Evolutionary conservation across 2,329 filamentous ascomycete genomes (phyloP), one percentile per base, ranked within the genome.

Genomic region (Tolypocladium sp.): DNA sequence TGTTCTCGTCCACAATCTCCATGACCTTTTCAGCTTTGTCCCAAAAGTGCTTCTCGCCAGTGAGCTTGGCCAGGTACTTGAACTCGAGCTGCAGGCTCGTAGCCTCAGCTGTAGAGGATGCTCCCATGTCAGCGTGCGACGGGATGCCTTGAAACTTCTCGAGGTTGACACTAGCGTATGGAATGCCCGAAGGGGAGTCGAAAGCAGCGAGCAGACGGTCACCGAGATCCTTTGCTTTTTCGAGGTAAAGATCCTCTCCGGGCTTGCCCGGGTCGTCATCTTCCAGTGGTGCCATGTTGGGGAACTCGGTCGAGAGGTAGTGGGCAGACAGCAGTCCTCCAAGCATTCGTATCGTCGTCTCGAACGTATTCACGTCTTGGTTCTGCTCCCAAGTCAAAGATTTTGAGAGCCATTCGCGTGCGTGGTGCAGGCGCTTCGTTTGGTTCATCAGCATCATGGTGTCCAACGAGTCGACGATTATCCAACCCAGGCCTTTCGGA

Each of bases 381-480:
- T 97, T 82, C 73, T 96, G 91, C 61, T 97, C 87, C 76, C 95
- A 97, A 13, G 86, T 87, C 63, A 97, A 75, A 9, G 86, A 86
- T 5, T 85, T 87, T 2, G 90, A 82, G 55, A 99, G 85, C 94
- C 94, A 99, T 69, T 96, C 84, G 59, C 93, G 83, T 35, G 94
- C 93, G 68, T 95, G 87, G 42, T 86, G 82, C 44, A 99, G 82
- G 62, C 92, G 87, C 38, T 86, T 89, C 17, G 93, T 97, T 64
- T 96, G 80, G 72, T 97, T 97, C 94, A 99, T 99, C 62, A 99
- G 80, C 77, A 99, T 99, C 81, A 97, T 84, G 1, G 94, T 99
- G 73, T 99, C 94, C 63, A 99, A 79, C 15, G 93, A 87, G 76
- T 99, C 94, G 59, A 99, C 88, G 62, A 99, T 97, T 68, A 97